Percentiles rank a stretch among this genome's conserved stretches.
These are phyloP conservation scores for Microstroma glucosiphilum DNA, from an alignment of 1,284 basidiomycete species.

Conservation along the genomic window DNA sequence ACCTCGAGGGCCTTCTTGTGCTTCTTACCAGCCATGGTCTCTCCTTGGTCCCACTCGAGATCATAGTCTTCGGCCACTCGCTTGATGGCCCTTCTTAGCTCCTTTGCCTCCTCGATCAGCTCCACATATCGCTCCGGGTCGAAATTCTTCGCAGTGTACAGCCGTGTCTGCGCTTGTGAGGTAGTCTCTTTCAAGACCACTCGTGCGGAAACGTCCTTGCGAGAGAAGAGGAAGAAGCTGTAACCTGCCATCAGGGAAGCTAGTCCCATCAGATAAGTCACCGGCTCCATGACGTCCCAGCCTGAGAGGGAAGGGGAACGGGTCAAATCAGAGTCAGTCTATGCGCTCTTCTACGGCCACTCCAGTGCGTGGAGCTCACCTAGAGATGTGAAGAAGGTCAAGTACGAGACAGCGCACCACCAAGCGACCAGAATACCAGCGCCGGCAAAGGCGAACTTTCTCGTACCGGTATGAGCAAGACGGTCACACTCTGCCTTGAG, in stretches of 20 bases:
- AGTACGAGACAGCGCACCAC: conserved; percentile 34
- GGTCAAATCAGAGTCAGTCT: too few species aligned
- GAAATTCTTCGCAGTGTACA: conserved; percentile 39
- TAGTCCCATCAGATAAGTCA: conserved; percentile 35
- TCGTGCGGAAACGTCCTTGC: conserved; percentile 38
- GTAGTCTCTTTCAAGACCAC: conserved; percentile 43
- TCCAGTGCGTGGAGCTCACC: conserved; percentile 19
- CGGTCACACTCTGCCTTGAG: conserved; percentile 39
- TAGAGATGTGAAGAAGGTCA: conserved; percentile 36
- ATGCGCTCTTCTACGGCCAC: neutral
- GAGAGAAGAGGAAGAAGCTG: conserved; percentile 40
- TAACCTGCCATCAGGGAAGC: conserved; percentile 39
- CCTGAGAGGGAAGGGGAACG: conserved; percentile 7
- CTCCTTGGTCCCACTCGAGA: conserved; percentile 41
- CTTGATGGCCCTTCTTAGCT: conserved; percentile 34
- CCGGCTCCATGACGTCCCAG: conserved; percentile 35
- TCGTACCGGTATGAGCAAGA: conserved; percentile 29
- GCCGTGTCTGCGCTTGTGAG: conserved; percentile 31
- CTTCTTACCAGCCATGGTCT: conserved; percentile 30
- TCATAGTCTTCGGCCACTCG: conserved; percentile 41
- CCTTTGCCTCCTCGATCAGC: conserved; percentile 38
- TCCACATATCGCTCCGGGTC: conserved; percentile 35
- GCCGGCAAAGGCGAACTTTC: conserved; percentile 33
- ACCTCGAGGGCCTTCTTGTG: conserved; percentile 38
- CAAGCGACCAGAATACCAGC: conserved; percentile 29